Conservation (phyloP, 2,329 filamentous ascomycete genomes). For the Botryosphaeria dothidea region DNA sequence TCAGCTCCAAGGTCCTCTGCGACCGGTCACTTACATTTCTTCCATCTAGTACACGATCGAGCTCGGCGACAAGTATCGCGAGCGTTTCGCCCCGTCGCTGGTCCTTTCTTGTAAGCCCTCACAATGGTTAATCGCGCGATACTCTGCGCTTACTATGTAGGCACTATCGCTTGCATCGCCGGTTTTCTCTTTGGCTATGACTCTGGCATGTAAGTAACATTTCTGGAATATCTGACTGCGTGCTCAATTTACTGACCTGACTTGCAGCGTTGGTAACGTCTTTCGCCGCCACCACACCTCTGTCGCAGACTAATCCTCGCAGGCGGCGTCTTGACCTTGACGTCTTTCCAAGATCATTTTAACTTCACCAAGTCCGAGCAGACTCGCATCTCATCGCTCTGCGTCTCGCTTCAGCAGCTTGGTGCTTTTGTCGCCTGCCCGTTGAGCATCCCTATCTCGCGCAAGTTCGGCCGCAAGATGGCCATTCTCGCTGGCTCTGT, state of each 20-base stretch:
- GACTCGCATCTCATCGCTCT: conserved; percentile 48
- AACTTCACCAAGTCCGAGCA: conserved; percentile 41
- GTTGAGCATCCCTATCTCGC: conserved; percentile 50
- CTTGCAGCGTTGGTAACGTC: conserved; percentile 40
- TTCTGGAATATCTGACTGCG: background rate
- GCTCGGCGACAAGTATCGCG: background rate
- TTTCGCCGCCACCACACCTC: conserved; percentile 25
- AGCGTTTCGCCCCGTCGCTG: background rate
- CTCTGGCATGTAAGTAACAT: conserved; percentile 31
- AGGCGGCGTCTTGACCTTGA: conserved; percentile 49
- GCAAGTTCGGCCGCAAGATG: conserved; percentile 46
- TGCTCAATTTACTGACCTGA: background rate
- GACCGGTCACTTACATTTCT: background rate
- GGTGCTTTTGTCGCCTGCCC: conserved; percentile 56
- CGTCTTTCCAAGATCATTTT: conserved; percentile 47
- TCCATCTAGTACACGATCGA: background rate
- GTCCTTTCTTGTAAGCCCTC: background rate
- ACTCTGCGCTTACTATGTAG: conserved; percentile 54
- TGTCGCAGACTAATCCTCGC: background rate
- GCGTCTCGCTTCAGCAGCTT: conserved; percentile 53
- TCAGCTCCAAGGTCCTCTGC: background rate
- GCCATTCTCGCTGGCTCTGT: conserved; percentile 48
- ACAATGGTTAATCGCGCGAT: conserved; percentile 32
- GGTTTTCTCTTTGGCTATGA: conserved; percentile 52
- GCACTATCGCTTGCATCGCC: conserved; percentile 53